Conservation (phyloP, 441 rosid species). For the Pelargonium fulgidum region DNA sequence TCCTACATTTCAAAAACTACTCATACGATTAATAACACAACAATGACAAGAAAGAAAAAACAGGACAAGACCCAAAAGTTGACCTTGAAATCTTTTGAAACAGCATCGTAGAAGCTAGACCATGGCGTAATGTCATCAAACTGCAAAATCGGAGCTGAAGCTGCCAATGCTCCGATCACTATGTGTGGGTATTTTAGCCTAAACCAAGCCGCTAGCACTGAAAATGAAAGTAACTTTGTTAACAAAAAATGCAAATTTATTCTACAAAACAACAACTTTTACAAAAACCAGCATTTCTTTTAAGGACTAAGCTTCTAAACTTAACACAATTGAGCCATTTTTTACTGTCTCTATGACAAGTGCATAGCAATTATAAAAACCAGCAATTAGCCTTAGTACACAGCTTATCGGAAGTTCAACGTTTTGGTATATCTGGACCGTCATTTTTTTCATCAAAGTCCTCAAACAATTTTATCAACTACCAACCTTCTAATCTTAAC, state of each 20-base stretch:
- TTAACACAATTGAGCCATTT: too few species aligned
- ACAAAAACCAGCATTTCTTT: too few species aligned
- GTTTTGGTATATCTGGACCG: too few species aligned
- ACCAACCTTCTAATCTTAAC: too few species aligned
- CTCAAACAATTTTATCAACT: too few species aligned
- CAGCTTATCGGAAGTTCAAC: too few species aligned
- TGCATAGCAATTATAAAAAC: too few species aligned
- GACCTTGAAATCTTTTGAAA: slow-evolving; percentile 65
- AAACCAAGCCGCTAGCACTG: slow-evolving; percentile 86
- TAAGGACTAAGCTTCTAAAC: too few species aligned
- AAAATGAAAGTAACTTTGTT: slow-evolving; percentile 10
- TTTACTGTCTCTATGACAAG: too few species aligned
- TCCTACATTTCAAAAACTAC: slow-evolving; percentile 27
- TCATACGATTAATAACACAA: slow-evolving; percentile 12
- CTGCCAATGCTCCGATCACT: slow-evolving; percentile 66
- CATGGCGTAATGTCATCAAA: slow-evolving; percentile 59
- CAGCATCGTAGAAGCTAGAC: slow-evolving; percentile 68
- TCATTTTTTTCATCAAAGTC: too few species aligned
- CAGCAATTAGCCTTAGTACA: too few species aligned
- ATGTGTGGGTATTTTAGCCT: slow-evolving; percentile 71
- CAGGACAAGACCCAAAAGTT: background rate
- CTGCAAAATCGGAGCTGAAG: slow-evolving; percentile 68
- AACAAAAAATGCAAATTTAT: background rate
- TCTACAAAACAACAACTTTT: too few species aligned
- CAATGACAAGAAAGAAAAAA: slow-evolving; percentile 8